Percentiles rank a stretch among this genome's conserved stretches.
phyloP scores from a whole-genome alignment of 2,329 filamentous ascomycete species.

The Apiospora malaysiana region DNA sequence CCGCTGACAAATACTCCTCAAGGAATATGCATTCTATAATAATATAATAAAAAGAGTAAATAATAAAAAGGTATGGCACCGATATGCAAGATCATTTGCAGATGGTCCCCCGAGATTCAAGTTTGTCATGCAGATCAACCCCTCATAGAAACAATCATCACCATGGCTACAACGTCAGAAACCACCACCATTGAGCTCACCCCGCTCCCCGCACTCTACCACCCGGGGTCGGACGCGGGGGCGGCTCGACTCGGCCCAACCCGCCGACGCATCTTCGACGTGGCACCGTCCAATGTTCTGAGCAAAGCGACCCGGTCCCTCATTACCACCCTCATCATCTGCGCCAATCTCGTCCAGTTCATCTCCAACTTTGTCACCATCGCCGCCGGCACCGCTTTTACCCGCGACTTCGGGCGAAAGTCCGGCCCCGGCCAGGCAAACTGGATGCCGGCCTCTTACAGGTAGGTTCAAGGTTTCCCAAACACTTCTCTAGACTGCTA shows the following conservation, averaged over 20 bases:
- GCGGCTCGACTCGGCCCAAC: neutral
- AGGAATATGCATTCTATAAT: neutral
- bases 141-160: neutral
- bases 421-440: constrained; percentile 41
- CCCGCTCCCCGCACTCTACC: constrained; percentile 9
- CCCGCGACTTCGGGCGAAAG: constrained; percentile 34
- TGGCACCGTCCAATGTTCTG: constrained; percentile 26
- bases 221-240: neutral
- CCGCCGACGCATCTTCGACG: constrained; percentile 29
- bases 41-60: neutral
- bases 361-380: constrained; percentile 40
- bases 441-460: constrained; percentile 48
- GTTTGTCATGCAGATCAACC: neutral
- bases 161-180: neutral
- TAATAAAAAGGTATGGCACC: neutral
- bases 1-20: neutral
- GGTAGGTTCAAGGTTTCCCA: too few relatives aligned
- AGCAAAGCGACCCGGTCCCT: constrained; percentile 26
- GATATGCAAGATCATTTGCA: neutral
- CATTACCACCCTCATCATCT: constrained; percentile 28
- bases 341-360: constrained; percentile 34
- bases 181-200: neutral
- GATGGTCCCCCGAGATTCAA: neutral
- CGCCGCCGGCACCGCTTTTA: constrained; percentile 37
- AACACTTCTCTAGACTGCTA: neutral